A percentile compares a stretch with the other conserved stretches of the same genome.
Evolutionary conservation across 2,329 filamentous ascomycete genomes (phyloP).

Genomic region (Colletotrichum somersetense): DNA sequence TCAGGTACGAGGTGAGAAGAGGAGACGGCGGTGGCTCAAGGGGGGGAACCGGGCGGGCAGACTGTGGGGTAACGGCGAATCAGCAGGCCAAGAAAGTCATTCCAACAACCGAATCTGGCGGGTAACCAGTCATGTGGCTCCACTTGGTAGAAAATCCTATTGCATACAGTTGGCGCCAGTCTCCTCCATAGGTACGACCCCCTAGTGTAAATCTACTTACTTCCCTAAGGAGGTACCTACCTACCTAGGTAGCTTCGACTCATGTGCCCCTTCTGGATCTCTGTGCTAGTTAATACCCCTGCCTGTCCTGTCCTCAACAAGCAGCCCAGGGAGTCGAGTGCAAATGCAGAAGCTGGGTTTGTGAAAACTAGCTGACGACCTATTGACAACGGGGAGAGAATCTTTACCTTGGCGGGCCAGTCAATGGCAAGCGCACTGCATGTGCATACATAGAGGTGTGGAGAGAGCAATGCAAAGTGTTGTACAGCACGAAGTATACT

Average conservation of each 20-base stretch:
- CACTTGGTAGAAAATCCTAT: slow-evolving; percentile 27
- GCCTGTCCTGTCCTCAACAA: slow-evolving; percentile 1
- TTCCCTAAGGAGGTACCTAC: no score
- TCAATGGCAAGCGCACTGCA: slow-evolving; percentile 9
- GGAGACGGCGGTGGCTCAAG: not conserved
- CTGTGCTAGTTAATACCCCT: not conserved
- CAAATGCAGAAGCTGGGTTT: not conserved
- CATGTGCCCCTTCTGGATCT: slow-evolving; percentile 11
- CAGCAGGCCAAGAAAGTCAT: slow-evolving; percentile 38
- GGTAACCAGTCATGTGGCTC: slow-evolving; percentile 42
- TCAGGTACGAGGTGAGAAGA: slow-evolving; percentile 2
- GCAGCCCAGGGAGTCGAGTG: not conserved
- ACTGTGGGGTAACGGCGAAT: slow-evolving; percentile 44
- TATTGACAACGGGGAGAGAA: not conserved
- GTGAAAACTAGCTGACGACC: not conserved
- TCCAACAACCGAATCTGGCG: slow-evolving; percentile 28
- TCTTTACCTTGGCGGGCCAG: not conserved
- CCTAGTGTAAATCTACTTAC: not conserved
- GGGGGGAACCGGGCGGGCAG: slow-evolving; percentile 22
- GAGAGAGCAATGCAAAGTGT: slow-evolving; percentile 14
- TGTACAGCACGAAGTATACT: not conserved
- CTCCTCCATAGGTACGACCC: not conserved
- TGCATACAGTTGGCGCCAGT: slow-evolving; percentile 26
- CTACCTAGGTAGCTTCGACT: slow-evolving; percentile 18
- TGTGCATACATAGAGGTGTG: slow-evolving; percentile 10